A percentile compares a stretch with the other conserved stretches of the same genome.
These are phyloP conservation scores for Emmonsiellopsis sp. DNA, from an alignment of 2,329 filamentous ascomycete genomes.

Conservation along the genomic window DNA sequence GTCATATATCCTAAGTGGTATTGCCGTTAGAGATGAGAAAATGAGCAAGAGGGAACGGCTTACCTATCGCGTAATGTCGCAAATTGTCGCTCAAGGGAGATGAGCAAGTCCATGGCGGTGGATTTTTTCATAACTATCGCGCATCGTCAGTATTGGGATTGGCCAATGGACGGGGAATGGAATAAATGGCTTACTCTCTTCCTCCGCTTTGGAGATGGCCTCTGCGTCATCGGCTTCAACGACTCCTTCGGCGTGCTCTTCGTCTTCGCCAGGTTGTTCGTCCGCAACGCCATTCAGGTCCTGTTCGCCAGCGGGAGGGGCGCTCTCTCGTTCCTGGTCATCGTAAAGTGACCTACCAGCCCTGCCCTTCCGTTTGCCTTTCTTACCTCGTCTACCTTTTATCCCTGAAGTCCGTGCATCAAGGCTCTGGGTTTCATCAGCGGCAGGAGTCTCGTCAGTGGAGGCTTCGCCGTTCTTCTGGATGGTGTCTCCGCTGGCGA, in stretches of 20 bases:
- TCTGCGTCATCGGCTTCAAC: slow-evolving; percentile 40
- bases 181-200: slow-evolving; percentile 38
- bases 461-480: slow-evolving; percentile 3
- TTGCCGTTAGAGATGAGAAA: slow-evolving; percentile 13
- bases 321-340: slow-evolving; percentile 21
- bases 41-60: slow-evolving; percentile 11
- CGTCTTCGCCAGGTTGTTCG: slow-evolving; percentile 42
- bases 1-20: slow-evolving; percentile 61
- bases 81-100: slow-evolving; percentile 80
- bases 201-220: slow-evolving; percentile 40
- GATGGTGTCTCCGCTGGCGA: background rate
- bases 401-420: slow-evolving; percentile 21
- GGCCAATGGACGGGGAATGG: slow-evolving; percentile 14
- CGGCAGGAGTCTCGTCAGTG: slow-evolving; percentile 21
- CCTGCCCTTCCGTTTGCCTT: slow-evolving; percentile 38
- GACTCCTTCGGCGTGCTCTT: slow-evolving; percentile 36
- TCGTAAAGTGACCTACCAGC: slow-evolving; percentile 32
- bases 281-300: slow-evolving; percentile 37
- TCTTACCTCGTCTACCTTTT: slow-evolving; percentile 36
- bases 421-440: slow-evolving; percentile 24
- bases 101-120: slow-evolving; percentile 68
- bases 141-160: slow-evolving; percentile 18
- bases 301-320: slow-evolving; percentile 25
- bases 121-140: slow-evolving; percentile 64
- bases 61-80: slow-evolving; percentile 63